Evolutionary conservation across 2,329 filamentous ascomycete genomes (phyloP).

Genomic region (Penicillium sp.): DNA sequence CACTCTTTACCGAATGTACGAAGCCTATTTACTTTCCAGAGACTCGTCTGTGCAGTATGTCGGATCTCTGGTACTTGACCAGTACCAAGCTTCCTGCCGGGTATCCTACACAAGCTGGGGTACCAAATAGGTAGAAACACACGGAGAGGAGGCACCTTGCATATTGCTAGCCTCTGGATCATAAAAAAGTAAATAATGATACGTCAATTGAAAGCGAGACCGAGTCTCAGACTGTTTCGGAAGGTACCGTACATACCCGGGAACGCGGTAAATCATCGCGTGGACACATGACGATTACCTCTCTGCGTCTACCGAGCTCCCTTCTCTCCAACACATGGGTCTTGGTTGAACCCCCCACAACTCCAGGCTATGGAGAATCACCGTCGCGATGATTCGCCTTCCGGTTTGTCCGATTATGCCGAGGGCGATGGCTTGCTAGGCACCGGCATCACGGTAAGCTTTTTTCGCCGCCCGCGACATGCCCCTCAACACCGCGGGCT

Average conservation of each 20-base stretch:
- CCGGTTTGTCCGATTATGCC: conserved; percentile 41
- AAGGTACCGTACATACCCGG: conserved; percentile 26
- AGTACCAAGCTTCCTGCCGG: conserved; percentile 7
- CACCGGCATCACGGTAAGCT: conserved; percentile 47
- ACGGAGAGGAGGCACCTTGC: conserved; percentile 7
- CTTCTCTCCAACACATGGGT: conserved; percentile 24
- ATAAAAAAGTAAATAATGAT: neutral
- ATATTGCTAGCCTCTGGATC: conserved; percentile 1
- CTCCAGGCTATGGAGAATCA: conserved; percentile 43
- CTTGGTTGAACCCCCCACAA: conserved; percentile 21
- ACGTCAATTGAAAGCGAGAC: neutral
- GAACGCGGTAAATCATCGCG: conserved; percentile 36
- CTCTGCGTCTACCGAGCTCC: conserved; percentile 15
- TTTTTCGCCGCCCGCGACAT: conserved; percentile 8
- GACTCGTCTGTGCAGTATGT: neutral
- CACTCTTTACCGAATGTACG: neutral
- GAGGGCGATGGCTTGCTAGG: conserved; percentile 48
- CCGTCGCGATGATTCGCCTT: conserved; percentile 47
- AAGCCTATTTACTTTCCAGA: neutral
- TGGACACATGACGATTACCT: conserved; percentile 23
- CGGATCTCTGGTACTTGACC: conserved; percentile 10
- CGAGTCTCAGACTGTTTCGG: conserved; percentile 13
- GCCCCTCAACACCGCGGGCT: conserved; percentile 7
- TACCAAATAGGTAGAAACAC: conserved; percentile 4
- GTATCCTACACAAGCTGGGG: neutral